Base-by-base conservation (phyloP, 2,329 filamentous ascomycete species). In the Penicillium brevicompactum region DNA sequence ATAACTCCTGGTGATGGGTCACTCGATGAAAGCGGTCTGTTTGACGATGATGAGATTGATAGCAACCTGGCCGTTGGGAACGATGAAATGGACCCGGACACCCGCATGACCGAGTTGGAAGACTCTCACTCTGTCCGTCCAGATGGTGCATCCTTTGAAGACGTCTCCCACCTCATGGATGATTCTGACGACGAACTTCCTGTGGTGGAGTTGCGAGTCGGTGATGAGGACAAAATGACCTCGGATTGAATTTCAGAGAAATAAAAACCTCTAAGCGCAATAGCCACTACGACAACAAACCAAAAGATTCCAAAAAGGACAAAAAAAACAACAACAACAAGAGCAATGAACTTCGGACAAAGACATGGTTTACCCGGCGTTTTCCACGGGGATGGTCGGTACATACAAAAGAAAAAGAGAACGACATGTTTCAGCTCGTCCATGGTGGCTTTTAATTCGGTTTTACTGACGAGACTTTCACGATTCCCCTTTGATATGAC, bases 11-110 rank as follows among this genome's bases (percentile, higher is more conserved):
- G 66, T 34, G 49, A 51, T 63, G 65, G 68, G 27, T 66, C 58
- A 30, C 61, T 61, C 18, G 65, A 63, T 7, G 67, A 75, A 47
- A 69, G 69, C 24, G 65, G 71, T 42, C 56, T 74, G 1, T 68
- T 72, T 57, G 70, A 71, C 50, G 74, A 77, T 45, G 65, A 70
- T 48, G 38, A 40, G 13, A 16, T 34, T 40, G 72, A 68, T 21
- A 78, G 75, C 62, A 74, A 71, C 46, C 69, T 71, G 56, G 76
- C 74, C 4, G 74, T 75, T 13, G 70, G 69, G 4, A 72, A 72
- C 27, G 72, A 45, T 3, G 66, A 70, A 51, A 64, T 72, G 18
- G 72, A 74, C 49, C 58, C 63, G 21, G 73, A 74, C 46, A 58
- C 68, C 21, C 67, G 67, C 16, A 61, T 74, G 44, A 64, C 64